Evolutionary conservation across 208 protist species (phyloP).

Genomic region (Acanthamoeba rhysodes): DNA sequence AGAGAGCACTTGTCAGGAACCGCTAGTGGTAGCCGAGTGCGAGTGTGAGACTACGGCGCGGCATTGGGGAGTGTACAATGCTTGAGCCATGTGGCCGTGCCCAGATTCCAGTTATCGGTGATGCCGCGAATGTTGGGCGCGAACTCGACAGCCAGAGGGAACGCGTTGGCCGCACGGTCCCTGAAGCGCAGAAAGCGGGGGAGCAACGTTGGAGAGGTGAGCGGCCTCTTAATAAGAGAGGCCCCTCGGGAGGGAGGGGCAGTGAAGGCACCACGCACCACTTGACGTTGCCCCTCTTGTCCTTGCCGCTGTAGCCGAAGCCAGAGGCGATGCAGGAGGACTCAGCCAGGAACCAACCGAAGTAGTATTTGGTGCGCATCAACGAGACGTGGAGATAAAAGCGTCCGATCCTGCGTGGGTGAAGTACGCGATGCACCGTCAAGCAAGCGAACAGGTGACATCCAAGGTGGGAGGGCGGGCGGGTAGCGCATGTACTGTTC

Average conservation of each 20-base stretch:
- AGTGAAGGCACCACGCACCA: conserved; percentile 3
- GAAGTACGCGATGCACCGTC: neutral
- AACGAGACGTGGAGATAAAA: conserved; percentile 7
- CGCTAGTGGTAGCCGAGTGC: neutral
- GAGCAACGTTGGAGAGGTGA: neutral
- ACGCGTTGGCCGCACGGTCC: conserved; percentile 79
- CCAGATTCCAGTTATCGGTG: conserved; percentile 84
- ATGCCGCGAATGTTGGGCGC: conserved; percentile 78
- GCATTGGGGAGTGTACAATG: conserved; percentile 45
- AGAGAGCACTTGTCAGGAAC: neutral
- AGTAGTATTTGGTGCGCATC: conserved; percentile 84
- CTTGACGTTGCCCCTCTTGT: conserved; percentile 73
- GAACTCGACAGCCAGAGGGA: conserved; percentile 77
- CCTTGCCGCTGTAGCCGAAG: conserved; percentile 84
- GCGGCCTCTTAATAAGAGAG: neutral
- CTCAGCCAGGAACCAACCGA: conserved; percentile 82
- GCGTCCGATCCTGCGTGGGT: neutral
- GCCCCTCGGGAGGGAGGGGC: neutral
- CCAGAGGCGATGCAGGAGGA: conserved; percentile 72
- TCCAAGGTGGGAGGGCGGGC: too few species aligned
- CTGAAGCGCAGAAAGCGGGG: neutral
- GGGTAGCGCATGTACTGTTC: neutral
- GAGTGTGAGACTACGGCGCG: neutral
- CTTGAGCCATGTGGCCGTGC: conserved; percentile 84
- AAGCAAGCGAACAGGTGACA: neutral